Evolutionary conservation across 306 rosid genomes (phyloP), one percentile per base, ranked within the genome.

Genomic region (Betula pendula): DNA sequence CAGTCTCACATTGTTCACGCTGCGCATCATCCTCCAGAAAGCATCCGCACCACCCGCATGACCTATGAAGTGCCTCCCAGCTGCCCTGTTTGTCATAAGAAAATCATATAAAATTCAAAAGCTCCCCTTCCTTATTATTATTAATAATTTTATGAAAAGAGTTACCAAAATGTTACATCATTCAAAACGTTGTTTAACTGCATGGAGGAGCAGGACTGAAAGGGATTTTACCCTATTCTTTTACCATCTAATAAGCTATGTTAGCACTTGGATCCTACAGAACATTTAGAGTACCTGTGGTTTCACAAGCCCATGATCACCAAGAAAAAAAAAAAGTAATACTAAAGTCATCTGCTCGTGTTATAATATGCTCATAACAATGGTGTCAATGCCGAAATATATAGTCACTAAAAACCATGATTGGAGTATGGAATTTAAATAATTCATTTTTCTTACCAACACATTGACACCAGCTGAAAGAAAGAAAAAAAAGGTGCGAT

Each of bases 21-120:
- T 88, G 92, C 13, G 25, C 81, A 16, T 91, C 99, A 65, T 89
- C 93, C 71, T 84, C 89, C 81, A 87, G 47, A 76, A 62, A 83
- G 87, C 93, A 80, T 78, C 96, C 97, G 0, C 91, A 92, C 86
- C 97, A 90, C 45, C 97, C 97, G 71, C 96, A 96, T 65, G 97
- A 84, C 86, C 93, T 87, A 73, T 89, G 52, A 73, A 89, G 82
- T 59, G 91, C 87, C 85, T 89, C 97, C 0, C 90, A 89, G 42
- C 73, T 91, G 13, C 98, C 98, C 98, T 96, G 95, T 66, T 88
- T 78, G 12, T 72, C 68, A 81, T 66, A 74, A 14, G 13, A 25
- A 14, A 22, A 16, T 35, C 17, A 27, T 15, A 17, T 17, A 65
- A 33, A 4, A 25, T 13, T 65, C 45, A 65, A 35, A 35, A 17